phyloP scores from a whole-genome alignment of 345 rosid genomes.

The Brassica incana region DNA sequence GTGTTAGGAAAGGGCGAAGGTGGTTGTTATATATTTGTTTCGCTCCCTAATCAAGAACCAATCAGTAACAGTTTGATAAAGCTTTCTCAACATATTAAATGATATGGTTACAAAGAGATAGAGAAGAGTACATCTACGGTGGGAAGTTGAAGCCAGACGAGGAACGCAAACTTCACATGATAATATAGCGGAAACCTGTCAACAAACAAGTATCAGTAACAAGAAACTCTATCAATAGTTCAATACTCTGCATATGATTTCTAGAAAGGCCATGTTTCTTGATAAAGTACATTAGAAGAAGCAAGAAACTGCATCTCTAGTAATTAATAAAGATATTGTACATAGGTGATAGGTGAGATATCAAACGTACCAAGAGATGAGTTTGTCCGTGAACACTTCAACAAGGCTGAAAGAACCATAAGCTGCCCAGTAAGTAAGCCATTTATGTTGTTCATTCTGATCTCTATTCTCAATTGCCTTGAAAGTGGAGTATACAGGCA shows the following conservation, averaged over 20 bases:
- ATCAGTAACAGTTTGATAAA: neutral
- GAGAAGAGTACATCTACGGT: conserved; percentile 31
- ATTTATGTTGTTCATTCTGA: conserved; percentile 56
- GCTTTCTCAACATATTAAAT: neutral
- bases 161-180: conserved; percentile 71
- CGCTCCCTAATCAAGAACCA: conserved; percentile 48
- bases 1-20: conserved; percentile 60
- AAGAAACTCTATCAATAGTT: neutral
- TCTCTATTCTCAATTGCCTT: conserved; percentile 76
- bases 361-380: conserved; percentile 52
- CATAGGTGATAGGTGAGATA: too few relatives aligned
- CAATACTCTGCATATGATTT: neutral
- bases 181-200: conserved; percentile 67
- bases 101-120: conserved; percentile 5
- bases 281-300: neutral
- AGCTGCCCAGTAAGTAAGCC: conserved; percentile 97
- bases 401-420: conserved; percentile 85
- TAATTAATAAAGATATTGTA: too few relatives aligned
- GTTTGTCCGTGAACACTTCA: conserved; percentile 73
- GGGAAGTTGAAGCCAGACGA: conserved; percentile 50
- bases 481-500: conserved; percentile 88
- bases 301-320: neutral
- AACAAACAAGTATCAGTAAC: neutral
- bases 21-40: conserved; percentile 56
- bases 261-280: neutral